Conservation (phyloP, 257 asterid genomes). For the Gynochthodes officinalis region DNA sequence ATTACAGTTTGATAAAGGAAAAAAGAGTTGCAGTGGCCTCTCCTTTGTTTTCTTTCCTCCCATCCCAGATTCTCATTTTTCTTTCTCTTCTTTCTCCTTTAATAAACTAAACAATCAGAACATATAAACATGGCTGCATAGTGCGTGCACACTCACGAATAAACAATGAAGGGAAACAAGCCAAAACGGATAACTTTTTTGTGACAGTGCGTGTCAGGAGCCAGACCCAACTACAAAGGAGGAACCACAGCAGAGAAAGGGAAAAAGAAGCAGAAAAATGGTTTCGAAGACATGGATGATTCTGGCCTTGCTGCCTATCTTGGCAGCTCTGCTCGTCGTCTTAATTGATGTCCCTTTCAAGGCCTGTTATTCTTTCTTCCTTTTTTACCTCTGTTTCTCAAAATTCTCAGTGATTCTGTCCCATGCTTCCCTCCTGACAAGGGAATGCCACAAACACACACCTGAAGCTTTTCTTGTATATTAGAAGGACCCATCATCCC, state of each 20-base stretch:
- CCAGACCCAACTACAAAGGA: background rate
- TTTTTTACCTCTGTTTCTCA: background rate
- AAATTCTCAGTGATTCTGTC: background rate
- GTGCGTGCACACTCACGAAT: background rate
- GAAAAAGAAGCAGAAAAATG: constrained; percentile 40
- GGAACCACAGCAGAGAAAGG: background rate
- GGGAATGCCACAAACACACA: background rate
- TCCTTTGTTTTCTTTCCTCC: no score
- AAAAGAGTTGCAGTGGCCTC: no score
- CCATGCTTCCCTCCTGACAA: background rate
- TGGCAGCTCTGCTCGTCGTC: constrained; percentile 53
- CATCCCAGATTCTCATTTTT: no score
- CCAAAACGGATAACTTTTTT: background rate
- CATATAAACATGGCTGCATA: no score
- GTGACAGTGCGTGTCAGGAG: background rate
- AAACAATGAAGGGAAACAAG: background rate
- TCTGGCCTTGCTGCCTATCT: constrained; percentile 65
- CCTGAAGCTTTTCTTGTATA: constrained; percentile 9
- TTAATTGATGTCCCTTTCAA: constrained; percentile 49
- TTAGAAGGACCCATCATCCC: background rate
- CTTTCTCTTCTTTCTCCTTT: no score
- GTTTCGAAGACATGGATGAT: constrained; percentile 48
- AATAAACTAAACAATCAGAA: no score
- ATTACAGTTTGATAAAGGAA: no score
- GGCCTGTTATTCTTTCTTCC: constrained; percentile 40